These are phyloP conservation scores for Populus pruinosa DNA, from an alignment of 345 rosid genomes.

Conservation along the genomic window DNA sequence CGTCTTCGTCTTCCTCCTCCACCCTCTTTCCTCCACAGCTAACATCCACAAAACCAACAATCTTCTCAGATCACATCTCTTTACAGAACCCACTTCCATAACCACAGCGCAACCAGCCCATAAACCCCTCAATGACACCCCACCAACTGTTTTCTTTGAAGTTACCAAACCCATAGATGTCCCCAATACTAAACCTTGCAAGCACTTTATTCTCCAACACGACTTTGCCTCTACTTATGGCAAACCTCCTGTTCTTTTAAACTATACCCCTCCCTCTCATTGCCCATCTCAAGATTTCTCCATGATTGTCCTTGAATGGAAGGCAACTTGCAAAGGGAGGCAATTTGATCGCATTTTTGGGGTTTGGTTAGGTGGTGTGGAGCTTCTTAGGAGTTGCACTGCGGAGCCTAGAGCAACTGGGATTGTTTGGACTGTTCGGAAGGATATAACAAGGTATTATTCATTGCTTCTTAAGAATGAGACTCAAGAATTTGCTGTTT, in stretches of 20 bases:
- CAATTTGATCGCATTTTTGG: conserved; percentile 90
- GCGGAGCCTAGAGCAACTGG: conserved; percentile 81
- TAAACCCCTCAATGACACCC: conserved; percentile 15
- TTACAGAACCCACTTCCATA: conserved; percentile 32
- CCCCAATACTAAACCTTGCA: conserved; percentile 48
- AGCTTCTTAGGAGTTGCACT: conserved; percentile 92
- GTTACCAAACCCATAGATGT: conserved; percentile 56
- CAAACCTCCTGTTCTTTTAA: conserved; percentile 62
- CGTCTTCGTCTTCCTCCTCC: conserved; percentile 29
- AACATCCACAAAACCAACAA: conserved; percentile 38
- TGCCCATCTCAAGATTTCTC: conserved; percentile 52
- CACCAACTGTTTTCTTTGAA: conserved; percentile 69
- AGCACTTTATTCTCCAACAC: conserved; percentile 53
- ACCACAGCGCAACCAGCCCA: background rate
- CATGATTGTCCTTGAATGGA: conserved; percentile 73
- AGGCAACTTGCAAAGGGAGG: conserved; percentile 68
- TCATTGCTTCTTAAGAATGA: conserved; percentile 58
- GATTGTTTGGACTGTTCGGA: conserved; percentile 66
- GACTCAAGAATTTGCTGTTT: conserved; percentile 57
- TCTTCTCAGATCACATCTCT: conserved; percentile 27
- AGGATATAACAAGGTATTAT: conserved; percentile 78
- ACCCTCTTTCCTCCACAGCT: conserved; percentile 30
- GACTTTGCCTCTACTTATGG: conserved; percentile 70
- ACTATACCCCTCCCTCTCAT: conserved; percentile 61
- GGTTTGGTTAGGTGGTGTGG: conserved; percentile 79